A percentile compares a stretch with the other conserved stretches of the same genome.
Evolutionary conservation across 2,329 filamentous ascomycete genomes (phyloP).

Genomic region (Diaporthe caulivora): DNA sequence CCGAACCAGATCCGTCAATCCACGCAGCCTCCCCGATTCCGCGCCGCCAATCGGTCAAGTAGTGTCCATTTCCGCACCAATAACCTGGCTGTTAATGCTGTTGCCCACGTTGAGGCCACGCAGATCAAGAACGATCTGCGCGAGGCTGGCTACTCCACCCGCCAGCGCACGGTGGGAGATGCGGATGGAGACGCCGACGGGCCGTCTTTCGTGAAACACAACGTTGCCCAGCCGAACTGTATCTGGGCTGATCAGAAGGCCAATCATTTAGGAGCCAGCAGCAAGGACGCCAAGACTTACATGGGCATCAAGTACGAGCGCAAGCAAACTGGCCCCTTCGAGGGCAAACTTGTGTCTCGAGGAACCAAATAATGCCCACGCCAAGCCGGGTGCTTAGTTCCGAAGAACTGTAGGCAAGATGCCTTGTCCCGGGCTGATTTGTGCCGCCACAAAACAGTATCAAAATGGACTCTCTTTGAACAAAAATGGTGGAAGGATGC

Average conservation of each 20-base stretch:
- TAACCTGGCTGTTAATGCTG: constrained; percentile 63
- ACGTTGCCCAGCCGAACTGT: constrained; percentile 65
- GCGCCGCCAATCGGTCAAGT: constrained; percentile 50
- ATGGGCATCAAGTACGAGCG: constrained; percentile 73
- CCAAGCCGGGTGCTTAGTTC: too few species aligned
- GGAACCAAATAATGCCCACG: too few species aligned
- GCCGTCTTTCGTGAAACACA: constrained; percentile 58
- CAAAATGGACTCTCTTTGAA: too few species aligned
- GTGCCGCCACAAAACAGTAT: too few species aligned
- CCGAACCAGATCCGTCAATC: constrained; percentile 49
- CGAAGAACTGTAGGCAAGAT: too few species aligned
- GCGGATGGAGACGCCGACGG: constrained; percentile 16
- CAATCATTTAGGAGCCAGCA: constrained; percentile 55
- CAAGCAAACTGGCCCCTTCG: too few species aligned
- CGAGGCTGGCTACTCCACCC: constrained; percentile 48
- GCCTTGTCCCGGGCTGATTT: too few species aligned
- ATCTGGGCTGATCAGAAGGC: constrained; percentile 69
- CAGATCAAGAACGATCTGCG: constrained; percentile 65
- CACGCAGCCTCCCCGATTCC: constrained; percentile 51
- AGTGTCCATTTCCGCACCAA: constrained; percentile 56
- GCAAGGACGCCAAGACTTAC: constrained; percentile 68
- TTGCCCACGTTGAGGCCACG: constrained; percentile 63
- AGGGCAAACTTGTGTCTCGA: constrained; percentile 72
- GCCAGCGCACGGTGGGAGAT: constrained; percentile 11
- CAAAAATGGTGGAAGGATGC: too few species aligned